These are phyloP conservation scores for Ambispora gerdemannii DNA, from an alignment of 192 early-diverging fungal genomes.

Conservation along the genomic window DNA sequence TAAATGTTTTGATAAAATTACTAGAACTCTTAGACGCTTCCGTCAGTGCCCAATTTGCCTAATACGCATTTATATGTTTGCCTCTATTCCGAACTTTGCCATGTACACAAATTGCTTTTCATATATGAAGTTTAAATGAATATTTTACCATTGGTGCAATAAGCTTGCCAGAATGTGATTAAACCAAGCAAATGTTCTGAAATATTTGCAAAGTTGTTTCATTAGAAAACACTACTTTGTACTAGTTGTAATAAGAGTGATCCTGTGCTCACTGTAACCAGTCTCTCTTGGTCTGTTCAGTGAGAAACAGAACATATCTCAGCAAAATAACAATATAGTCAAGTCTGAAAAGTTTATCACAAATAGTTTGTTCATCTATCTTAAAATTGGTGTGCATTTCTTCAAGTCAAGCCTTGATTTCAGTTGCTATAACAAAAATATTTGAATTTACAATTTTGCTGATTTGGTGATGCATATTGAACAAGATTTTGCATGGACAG, in stretches of 20 bases:
- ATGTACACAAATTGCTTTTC: neutral
- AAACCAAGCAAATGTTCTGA: neutral
- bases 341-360: neutral
- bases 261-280: neutral
- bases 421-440: too few relatives aligned
- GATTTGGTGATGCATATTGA: too few relatives aligned
- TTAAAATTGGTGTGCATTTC: too few relatives aligned
- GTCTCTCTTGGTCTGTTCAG: neutral
- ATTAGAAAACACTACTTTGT: constrained; percentile 16
- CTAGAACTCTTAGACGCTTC: too few relatives aligned
- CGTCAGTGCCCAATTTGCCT: too few relatives aligned
- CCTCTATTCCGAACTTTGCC: neutral
- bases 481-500: too few relatives aligned
- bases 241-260: neutral
- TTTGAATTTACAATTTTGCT: too few relatives aligned
- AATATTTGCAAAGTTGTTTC: constrained; percentile 16
- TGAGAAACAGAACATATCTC: neutral
- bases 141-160: constrained; percentile 9
- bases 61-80: too few relatives aligned
- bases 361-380: too few relatives aligned
- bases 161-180: neutral
- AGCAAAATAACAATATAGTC: neutral
- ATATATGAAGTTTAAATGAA: neutral
- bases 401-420: too few relatives aligned
- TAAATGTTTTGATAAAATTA: too few relatives aligned